Percentiles rank a stretch among this genome's conserved stretches.
These are phyloP conservation scores for Fusarium piperis DNA, from an alignment of 2,329 filamentous ascomycete species.

Conservation along the genomic window DNA sequence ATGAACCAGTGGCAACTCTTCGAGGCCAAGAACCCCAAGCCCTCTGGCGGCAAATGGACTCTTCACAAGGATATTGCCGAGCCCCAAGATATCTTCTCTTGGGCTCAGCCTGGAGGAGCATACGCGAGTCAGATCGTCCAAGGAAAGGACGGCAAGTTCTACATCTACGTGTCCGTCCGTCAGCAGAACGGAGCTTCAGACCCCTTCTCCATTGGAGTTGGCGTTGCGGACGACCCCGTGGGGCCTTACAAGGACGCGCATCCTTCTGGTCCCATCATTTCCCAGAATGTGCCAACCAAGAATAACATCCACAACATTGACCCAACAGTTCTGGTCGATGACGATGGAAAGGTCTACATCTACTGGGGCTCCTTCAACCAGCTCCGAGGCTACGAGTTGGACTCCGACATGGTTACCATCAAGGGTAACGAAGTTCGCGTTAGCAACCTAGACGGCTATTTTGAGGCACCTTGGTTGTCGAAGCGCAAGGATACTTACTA, in stretches of 20 bases:
- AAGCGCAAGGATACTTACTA: conserved; percentile 50
- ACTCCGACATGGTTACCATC: conserved; percentile 50
- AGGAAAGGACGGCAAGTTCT: conserved; percentile 48
- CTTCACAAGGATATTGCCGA: conserved; percentile 44
- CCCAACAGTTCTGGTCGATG: conserved; percentile 50
- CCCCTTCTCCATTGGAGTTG: conserved; percentile 51
- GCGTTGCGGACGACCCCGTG: conserved; percentile 46
- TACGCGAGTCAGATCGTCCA: conserved; percentile 50
- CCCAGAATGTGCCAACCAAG: conserved; percentile 44
- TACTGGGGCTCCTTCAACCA: conserved; percentile 52
- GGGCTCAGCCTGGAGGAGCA: conserved; percentile 47
- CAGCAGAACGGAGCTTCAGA: conserved; percentile 43
- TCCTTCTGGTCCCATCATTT: conserved; percentile 48
- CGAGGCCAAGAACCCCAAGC: conserved; percentile 41
- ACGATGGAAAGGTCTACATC: conserved; percentile 48
- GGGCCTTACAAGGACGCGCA: conserved; percentile 51
- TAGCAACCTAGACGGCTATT: conserved; percentile 45
- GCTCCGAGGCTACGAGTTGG: conserved; percentile 48
- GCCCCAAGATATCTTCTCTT: conserved; percentile 47
- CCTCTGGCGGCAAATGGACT: conserved; percentile 46
- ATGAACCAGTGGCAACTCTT: conserved; percentile 52
- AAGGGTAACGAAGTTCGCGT: conserved; percentile 37
- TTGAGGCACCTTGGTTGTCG: conserved; percentile 53
- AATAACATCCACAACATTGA: conserved; percentile 54
- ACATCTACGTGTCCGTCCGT: conserved; percentile 49